Evolutionary conservation across 768 basidiomycete genomes (phyloP), one percentile per base, ranked within the genome.

Genomic region (Coprinopsis strossmayeri): DNA sequence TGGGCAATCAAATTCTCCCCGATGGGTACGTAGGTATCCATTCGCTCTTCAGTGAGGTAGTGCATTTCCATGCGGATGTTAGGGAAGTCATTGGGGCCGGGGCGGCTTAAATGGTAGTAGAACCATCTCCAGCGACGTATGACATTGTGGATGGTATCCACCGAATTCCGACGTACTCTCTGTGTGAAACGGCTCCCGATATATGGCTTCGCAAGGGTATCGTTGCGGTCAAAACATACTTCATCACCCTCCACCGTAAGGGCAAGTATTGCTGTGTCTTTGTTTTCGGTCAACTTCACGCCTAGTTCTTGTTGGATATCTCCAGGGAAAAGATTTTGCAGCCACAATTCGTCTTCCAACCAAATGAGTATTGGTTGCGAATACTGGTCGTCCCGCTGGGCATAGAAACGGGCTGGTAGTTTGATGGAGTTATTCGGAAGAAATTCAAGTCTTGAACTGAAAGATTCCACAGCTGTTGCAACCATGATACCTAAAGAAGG

Each of bases 41-140:
- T 3, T 60, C 55, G 50, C 21, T 57, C 54, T 15, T 46, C 48
- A 28, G 57, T 49, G 18, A 69, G 54, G 41, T 53, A 50, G 15
- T 61, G 54, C 9, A 69, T 55, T 43, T 67, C 65, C 63, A 69
- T 64, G 44, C 53, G 56, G 2, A 66, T 62, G 23, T 59, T 53
- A 2, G 55, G 43, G 35, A 61, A 59, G 15, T 59, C 56, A 7
- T 50, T 34, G 1, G 54, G 49, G 11, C 57, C 58, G 1, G 46
- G 49, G 3, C 64, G 55, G 1, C 50, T 58, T 5, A 68, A 60
- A 39, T 69, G 66, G 30, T 61, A 58, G 27, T 59, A 52, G 49
- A 67, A 68, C 35, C 64, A 59, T 1, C 57, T 46, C 10, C 47
- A 52, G 3, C 47, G 44, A 39, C 50, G 47, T 5, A 61, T 53